Conservation (phyloP, 768 basidiomycete genomes). For the Amanita inopinata region DNA sequence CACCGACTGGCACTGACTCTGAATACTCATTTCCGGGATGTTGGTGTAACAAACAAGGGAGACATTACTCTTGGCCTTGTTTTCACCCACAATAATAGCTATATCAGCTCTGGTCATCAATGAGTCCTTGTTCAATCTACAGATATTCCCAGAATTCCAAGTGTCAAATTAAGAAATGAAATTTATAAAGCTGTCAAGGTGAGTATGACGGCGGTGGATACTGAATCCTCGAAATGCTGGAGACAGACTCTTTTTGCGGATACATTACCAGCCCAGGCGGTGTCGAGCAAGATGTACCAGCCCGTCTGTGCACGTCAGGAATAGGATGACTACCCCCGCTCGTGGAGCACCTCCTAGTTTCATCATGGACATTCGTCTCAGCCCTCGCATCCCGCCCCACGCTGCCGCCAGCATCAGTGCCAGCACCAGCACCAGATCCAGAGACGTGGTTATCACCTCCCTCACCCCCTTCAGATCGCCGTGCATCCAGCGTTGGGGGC, state of each 20-base stretch:
- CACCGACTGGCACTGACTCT: no score
- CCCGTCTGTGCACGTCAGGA: not conserved
- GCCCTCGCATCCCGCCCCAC: not conserved
- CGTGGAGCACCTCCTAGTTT: not conserved
- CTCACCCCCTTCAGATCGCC: not conserved
- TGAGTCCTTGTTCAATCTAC: not conserved
- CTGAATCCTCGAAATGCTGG: not conserved
- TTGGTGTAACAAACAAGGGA: no score
- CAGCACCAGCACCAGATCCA: no score
- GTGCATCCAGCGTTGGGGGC: not conserved
- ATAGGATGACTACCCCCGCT: not conserved
- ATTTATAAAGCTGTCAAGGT: not conserved
- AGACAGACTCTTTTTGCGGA: no score
- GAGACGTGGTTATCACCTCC: no score
- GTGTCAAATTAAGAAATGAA: not conserved
- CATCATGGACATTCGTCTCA: no score
- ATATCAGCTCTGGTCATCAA: no score
- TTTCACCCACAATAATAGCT: no score
- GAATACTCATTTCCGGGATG: no score
- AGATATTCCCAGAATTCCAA: not conserved
- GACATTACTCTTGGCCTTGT: no score
- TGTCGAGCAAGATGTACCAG: not conserved
- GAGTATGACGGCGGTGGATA: conserved; percentile 6
- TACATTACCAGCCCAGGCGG: not conserved
- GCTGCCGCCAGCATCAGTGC: not conserved